Evolutionary conservation across 768 basidiomycete species (phyloP).

Genomic region (Fomitopsis pulvina): DNA sequence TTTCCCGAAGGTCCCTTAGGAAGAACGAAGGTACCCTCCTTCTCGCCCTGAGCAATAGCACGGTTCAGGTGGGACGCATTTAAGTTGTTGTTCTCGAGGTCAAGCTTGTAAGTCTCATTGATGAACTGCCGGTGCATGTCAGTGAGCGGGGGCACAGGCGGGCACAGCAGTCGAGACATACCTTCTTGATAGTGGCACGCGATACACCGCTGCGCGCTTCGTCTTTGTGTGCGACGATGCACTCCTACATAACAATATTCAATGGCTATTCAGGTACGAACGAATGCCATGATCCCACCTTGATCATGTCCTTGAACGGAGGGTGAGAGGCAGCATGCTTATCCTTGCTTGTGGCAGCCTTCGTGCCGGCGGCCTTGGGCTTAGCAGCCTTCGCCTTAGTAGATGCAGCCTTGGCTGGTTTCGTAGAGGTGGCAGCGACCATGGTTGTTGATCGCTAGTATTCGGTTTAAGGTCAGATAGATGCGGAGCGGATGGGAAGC

Average conservation of each 20-base stretch:
- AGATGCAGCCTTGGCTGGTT: slow-evolving; percentile 10
- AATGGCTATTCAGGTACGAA: background rate
- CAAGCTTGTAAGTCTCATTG: slow-evolving; percentile 46
- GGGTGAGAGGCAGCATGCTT: slow-evolving; percentile 19
- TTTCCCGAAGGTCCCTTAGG: slow-evolving; percentile 67
- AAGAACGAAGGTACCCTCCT: slow-evolving; percentile 44
- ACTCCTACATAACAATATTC: slow-evolving; percentile 47
- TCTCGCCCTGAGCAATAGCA: slow-evolving; percentile 47
- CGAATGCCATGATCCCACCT: slow-evolving; percentile 14
- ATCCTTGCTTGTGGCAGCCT: slow-evolving; percentile 9
- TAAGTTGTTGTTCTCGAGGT: slow-evolving; percentile 31
- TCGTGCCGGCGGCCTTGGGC: slow-evolving; percentile 9
- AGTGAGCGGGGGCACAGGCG: background rate
- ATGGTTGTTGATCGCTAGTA: slow-evolving; percentile 2
- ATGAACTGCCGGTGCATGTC: slow-evolving; percentile 34
- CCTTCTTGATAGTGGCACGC: slow-evolving; percentile 65
- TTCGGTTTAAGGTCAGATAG: slow-evolving; percentile 3
- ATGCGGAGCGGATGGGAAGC: slow-evolving; percentile 7
- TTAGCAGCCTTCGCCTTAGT: slow-evolving; percentile 11
- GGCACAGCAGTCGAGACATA: slow-evolving; percentile 8
- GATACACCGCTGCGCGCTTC: slow-evolving; percentile 71
- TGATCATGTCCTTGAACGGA: slow-evolving; percentile 34
- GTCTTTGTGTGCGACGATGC: slow-evolving; percentile 57
- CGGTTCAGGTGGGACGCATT: slow-evolving; percentile 43
- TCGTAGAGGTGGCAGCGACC: slow-evolving; percentile 12